Base-by-base conservation (phyloP, 1,139 yeast species). In the Kodamaea plutei region DNA sequence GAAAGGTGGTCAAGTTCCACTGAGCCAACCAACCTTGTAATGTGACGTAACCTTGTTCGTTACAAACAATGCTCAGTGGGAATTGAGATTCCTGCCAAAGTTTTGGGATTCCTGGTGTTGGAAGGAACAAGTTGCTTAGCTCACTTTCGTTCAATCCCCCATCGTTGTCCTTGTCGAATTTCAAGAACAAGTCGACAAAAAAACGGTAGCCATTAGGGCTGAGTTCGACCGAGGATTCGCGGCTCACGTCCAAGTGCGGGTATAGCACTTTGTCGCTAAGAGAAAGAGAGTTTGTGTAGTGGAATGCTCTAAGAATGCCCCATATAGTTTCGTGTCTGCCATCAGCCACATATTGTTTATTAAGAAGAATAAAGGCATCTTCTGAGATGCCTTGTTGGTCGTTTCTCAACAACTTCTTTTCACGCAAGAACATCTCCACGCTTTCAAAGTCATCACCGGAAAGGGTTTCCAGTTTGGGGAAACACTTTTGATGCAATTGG, bases 21-120 rank as follows among this genome's bases (percentile, higher is more conserved):
- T 91, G 97, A 0, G 98, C 97, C 26, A 91, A 60, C 98, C 98
- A 91, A 2, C 98, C 98, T 59, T 91, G 97, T 19, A 91, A 58
- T 0, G 97, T 85, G 3, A 91, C 91, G 50, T 79, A 75, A 0
- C 96, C 96, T 39, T 78, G 79, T 41, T 87, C 96, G 51, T 88
- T 89, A 35, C 95, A 75, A 2, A 89, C 96, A 5, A 94, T 84
- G 1, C 94, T 77, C 15, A 73, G 65, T 0, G 98, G 98, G 48
- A 91, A 91, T 44, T 80, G 81, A 2, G 85, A 74, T 19, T 84
- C 91, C 28, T 70, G 68, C 98, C 98, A 91, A 7, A 84, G 63
- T 37, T 69, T 69, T 0, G 98, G 98, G 3, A 88, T 70, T 0
- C 97, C 97, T 0, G 97, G 96, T 0, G 97, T 89, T 0, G 96